Conservation (phyloP, 2,329 filamentous ascomycete species). For the Passalora sequoiae region DNA sequence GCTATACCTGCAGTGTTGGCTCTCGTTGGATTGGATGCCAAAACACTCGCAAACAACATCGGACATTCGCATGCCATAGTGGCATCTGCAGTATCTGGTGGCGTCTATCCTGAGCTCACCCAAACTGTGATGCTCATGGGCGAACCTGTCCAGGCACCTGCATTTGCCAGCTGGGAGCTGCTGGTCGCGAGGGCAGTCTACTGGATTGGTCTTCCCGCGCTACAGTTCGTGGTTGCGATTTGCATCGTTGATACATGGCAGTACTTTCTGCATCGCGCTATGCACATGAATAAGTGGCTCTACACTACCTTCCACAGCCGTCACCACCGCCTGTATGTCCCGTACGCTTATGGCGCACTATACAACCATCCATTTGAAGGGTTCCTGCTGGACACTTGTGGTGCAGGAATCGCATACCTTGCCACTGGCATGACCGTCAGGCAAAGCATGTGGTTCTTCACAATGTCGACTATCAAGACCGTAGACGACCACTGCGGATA, state of each 20-base stretch:
- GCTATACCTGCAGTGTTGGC: conserved; percentile 68
- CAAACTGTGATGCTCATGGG: conserved; percentile 53
- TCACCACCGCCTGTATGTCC: conserved; percentile 94
- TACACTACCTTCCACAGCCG: conserved; percentile 91
- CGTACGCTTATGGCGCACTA: conserved; percentile 91
- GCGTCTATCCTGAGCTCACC: conserved; percentile 65
- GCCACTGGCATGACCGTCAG: conserved; percentile 74
- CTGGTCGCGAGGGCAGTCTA: conserved; percentile 70
- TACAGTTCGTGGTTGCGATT: conserved; percentile 73
- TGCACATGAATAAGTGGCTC: conserved; percentile 97
- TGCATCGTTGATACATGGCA: conserved; percentile 91
- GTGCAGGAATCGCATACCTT: conserved; percentile 79
- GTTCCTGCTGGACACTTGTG: conserved; percentile 85
- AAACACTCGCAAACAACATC: conserved; percentile 69
- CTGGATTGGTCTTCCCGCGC: conserved; percentile 65
- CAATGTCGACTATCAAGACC: conserved; percentile 85
- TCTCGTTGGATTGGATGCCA: conserved; percentile 69
- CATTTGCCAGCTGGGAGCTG: conserved; percentile 82
- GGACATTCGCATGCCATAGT: conserved; percentile 66
- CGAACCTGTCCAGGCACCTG: conserved; percentile 52
- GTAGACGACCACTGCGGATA: conserved; percentile 98
- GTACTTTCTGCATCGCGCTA: conserved; percentile 91
- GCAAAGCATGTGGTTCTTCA: conserved; percentile 86
- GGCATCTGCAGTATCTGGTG: conserved; percentile 71
- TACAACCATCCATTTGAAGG: conserved; percentile 97